phyloP scores from a whole-genome alignment of 2,329 filamentous ascomycete genomes.

The Aspergillus uvarum region DNA sequence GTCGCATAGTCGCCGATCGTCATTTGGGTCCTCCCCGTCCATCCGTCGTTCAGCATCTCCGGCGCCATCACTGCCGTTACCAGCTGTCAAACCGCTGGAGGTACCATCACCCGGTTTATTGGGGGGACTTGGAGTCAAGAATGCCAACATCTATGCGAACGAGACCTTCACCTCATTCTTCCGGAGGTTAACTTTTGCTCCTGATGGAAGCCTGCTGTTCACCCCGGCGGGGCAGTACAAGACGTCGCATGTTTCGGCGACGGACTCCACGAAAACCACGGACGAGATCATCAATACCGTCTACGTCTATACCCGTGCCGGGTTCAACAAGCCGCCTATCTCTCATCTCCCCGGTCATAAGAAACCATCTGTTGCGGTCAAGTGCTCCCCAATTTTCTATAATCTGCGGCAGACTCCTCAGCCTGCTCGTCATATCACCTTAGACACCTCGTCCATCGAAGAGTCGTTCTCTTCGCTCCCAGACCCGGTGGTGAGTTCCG shows the following conservation, averaged over 20 bases:
- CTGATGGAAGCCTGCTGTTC: slow-evolving; percentile 88
- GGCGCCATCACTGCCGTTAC: slow-evolving; percentile 87
- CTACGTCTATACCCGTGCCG: slow-evolving; percentile 94
- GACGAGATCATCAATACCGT: slow-evolving; percentile 96
- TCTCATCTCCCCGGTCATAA: slow-evolving; percentile 95
- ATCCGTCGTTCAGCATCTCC: slow-evolving; percentile 86
- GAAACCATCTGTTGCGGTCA: slow-evolving; percentile 94
- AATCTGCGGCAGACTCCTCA: slow-evolving; percentile 68
- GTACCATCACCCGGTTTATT: slow-evolving; percentile 74
- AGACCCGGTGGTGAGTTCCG: slow-evolving; percentile 66
- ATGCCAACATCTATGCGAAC: slow-evolving; percentile 89
- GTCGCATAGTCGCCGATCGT: slow-evolving; percentile 90
- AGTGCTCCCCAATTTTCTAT: slow-evolving; percentile 89
- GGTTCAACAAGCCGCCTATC: slow-evolving; percentile 93
- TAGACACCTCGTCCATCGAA: slow-evolving; percentile 87
- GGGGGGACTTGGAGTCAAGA: slow-evolving; percentile 67
- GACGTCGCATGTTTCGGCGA: slow-evolving; percentile 66
- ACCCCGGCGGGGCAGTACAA: slow-evolving; percentile 97
- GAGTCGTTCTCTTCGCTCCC: slow-evolving; percentile 81
- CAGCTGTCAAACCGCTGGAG: slow-evolving; percentile 92
- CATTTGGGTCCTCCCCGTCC: slow-evolving; percentile 76
- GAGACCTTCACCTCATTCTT: slow-evolving; percentile 98
- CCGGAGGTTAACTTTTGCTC: slow-evolving; percentile 86
- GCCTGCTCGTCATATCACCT: slow-evolving; percentile 82
- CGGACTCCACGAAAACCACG: slow-evolving; percentile 67